Evolutionary conservation across 257 asterid species (phyloP), one percentile per base, ranked within the genome.

Genomic region (Solanum paucissectum): DNA sequence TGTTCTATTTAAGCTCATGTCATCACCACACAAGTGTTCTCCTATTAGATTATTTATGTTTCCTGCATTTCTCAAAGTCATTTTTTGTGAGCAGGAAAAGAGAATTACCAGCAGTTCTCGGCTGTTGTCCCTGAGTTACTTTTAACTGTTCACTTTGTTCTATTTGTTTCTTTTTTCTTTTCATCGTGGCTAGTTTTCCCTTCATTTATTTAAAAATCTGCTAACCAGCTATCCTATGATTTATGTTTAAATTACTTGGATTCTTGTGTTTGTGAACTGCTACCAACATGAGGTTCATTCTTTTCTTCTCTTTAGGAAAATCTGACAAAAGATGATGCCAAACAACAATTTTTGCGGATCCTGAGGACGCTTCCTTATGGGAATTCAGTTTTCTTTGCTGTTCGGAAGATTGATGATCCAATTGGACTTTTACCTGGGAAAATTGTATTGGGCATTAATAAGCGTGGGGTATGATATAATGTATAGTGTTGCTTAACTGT

Each of bases 391-490:
- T 97, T 97, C 91, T 97, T 97, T 91, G 93, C 96, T 72, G 99
- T 97, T 76, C 99, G 99, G 64, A 97, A 97, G 93, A 97, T 96
- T 91, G 99, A 97, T 90, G 99, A 97, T 92, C 99, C 99, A 69
- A 95, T 97, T 88, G 99, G 99, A 87, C 98, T 97, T 32, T 90
- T 97, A 88, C 99, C 99, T 1, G 99, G 99, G 86, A 97, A 93
- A 91, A 93, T 97, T 42, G 86, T 97, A 77, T 89, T 97, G 86
- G 99, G 98, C 91, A 97, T 97, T 81, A 97, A 97, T 90, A 97
- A 97, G 91, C 99, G 99, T 18, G 99, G 99, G 96, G 99, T 97
- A 88, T 91, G 97, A 87, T 66, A 9, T 64, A 20, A 23, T 23
- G 33, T 74, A 69, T 55, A 20, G 12, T 33, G 7, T 89, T 81